Conservation (phyloP, 768 basidiomycete species). For the Phylloporus sp. region DNA sequence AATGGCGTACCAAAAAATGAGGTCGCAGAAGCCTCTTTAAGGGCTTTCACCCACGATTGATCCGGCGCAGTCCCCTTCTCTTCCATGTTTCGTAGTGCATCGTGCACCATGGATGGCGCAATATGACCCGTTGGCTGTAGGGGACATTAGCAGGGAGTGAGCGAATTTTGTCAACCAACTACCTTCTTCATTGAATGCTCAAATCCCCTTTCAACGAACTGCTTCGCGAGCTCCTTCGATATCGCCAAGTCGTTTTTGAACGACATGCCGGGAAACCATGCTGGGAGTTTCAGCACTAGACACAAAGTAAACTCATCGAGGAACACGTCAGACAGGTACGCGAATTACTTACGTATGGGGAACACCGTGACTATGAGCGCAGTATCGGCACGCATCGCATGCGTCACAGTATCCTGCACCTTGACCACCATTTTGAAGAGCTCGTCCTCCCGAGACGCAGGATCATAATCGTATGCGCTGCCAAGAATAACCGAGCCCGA, state of each 20-base stretch:
- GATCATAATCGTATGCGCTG: slow-evolving; percentile 11
- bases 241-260: slow-evolving; percentile 1
- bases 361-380: slow-evolving; percentile 2
- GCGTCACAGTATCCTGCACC: background rate
- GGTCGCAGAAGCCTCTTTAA: slow-evolving; percentile 8
- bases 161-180: background rate
- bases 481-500: slow-evolving; percentile 4
- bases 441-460: slow-evolving; percentile 1
- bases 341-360: slow-evolving; percentile 2
- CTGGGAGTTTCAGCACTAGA: slow-evolving; percentile 11
- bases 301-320: background rate
- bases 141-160: background rate
- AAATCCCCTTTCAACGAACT: slow-evolving; percentile 2
- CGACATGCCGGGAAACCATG: slow-evolving; percentile 12
- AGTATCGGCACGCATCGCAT: slow-evolving; percentile 4
- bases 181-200: slow-evolving; percentile 4
- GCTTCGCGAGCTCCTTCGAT: background rate
- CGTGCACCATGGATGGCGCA: slow-evolving; percentile 7
- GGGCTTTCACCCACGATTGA: slow-evolving; percentile 4
- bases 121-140: background rate
- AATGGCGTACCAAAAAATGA: slow-evolving; percentile 8
- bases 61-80: background rate
- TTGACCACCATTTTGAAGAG: slow-evolving; percentile 2
- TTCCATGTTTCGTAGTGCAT: slow-evolving; percentile 6
- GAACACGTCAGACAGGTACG: background rate